Evolutionary conservation across 1,284 basidiomycete genomes (phyloP).

Genomic region (Gomphus sp.): DNA sequence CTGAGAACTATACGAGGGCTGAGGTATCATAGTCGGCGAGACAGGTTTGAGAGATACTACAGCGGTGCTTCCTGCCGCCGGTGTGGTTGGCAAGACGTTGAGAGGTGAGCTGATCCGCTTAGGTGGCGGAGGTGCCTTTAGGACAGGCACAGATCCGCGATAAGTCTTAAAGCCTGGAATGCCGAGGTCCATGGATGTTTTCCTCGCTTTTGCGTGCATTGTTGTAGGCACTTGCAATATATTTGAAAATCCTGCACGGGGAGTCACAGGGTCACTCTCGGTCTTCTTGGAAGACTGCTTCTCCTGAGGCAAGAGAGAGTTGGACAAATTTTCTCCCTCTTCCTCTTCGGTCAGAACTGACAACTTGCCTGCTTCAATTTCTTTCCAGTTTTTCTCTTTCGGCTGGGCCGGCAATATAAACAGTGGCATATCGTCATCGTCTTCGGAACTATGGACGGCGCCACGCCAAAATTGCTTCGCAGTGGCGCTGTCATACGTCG

Average conservation of each 20-base stretch:
- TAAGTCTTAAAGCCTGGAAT: background rate
- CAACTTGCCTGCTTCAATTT: conserved; percentile 13
- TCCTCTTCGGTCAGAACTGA: conserved; percentile 24
- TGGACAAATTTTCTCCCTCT: conserved; percentile 21
- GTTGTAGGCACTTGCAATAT: background rate
- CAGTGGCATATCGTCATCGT: conserved; percentile 28
- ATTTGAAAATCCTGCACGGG: background rate
- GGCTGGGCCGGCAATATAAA: conserved; percentile 35
- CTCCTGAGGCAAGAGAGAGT: conserved; percentile 11
- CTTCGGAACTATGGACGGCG: conserved; percentile 35
- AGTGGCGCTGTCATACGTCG: conserved; percentile 35
- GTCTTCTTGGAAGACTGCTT: background rate
- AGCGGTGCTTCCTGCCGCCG: background rate
- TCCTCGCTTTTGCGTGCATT: background rate
- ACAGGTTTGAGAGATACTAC: background rate
- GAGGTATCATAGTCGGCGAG: conserved; percentile 1
- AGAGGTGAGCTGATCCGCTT: background rate
- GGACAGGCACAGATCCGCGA: background rate
- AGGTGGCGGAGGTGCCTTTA: background rate
- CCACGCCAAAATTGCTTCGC: conserved; percentile 48
- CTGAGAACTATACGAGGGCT: background rate
- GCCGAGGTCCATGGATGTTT: background rate
- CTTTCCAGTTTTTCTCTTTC: conserved; percentile 6
- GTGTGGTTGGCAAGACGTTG: background rate
- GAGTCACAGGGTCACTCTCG: background rate